Evolutionary conservation across 225 moss, liverwort and hornwort species (phyloP).

Genomic region (Bryum argenteum): DNA sequence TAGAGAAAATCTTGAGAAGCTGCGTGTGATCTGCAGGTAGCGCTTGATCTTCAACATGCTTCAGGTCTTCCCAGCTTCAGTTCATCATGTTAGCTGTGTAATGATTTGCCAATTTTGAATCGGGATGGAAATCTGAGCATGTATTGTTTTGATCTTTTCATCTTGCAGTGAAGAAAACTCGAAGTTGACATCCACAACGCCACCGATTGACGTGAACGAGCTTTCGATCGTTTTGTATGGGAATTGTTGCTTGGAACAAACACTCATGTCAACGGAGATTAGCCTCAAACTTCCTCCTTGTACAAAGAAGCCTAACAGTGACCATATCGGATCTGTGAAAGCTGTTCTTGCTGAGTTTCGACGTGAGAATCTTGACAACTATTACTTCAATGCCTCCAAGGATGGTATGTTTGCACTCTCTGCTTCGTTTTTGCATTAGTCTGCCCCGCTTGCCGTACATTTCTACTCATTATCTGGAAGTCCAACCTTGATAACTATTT

Average conservation of each 20-base stretch:
- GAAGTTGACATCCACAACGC: conserved; percentile 44
- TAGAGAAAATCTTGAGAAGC: conserved; percentile 60
- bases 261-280: conserved; percentile 59
- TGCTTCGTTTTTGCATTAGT: neutral
- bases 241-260: conserved; percentile 77
- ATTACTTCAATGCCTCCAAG: conserved; percentile 70
- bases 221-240: conserved; percentile 72
- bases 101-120: neutral
- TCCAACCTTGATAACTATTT: too few species aligned
- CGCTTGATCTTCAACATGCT: neutral
- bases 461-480: neutral
- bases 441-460: conserved; percentile 13
- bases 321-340: conserved; percentile 56
- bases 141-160: neutral
- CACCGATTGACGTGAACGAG: conserved; percentile 56
- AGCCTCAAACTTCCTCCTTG: conserved; percentile 50
- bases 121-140: neutral
- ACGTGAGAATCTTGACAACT: conserved; percentile 65
- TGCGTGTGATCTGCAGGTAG: conserved; percentile 79
- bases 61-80: neutral
- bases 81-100: neutral
- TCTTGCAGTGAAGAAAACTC: conserved; percentile 73
- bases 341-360: conserved; percentile 69
- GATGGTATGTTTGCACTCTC: conserved; percentile 45
- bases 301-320: conserved; percentile 32